A percentile compares a stretch with the other conserved stretches of the same genome.
phyloP scores from a whole-genome alignment of 805 yeast species.

The Saccharomycopsis fermentans region DNA sequence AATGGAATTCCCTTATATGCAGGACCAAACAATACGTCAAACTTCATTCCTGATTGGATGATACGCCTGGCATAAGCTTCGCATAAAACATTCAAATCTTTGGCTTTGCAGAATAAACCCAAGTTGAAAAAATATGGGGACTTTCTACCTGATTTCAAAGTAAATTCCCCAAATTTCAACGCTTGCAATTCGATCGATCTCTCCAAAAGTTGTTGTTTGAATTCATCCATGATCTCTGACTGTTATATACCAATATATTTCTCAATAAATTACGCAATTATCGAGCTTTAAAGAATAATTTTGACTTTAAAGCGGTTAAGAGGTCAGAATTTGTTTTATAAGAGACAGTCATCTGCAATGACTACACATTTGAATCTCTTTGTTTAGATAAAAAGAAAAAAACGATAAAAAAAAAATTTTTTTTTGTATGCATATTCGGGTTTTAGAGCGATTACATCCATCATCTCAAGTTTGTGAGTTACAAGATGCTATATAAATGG shows the following conservation, averaged over 20 bases:
- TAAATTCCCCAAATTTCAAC: constrained; percentile 78
- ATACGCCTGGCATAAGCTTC: constrained; percentile 85
- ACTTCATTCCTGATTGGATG: constrained; percentile 67
- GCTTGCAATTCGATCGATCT: constrained; percentile 77
- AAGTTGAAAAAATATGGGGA: constrained; percentile 96
- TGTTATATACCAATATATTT: not conserved
- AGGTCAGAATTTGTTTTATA: too few species aligned
- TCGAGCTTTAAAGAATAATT: too few species aligned
- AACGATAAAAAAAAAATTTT: too few species aligned
- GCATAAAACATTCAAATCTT: constrained; percentile 68
- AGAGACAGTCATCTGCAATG: too few species aligned
- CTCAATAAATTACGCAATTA: too few species aligned
- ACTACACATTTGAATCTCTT: too few species aligned
- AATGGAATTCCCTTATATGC: constrained; percentile 97
- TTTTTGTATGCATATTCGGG: too few species aligned
- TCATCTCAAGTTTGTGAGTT: too few species aligned
- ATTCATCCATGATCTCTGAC: constrained; percentile 29
- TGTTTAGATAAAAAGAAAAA: too few species aligned
- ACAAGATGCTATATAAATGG: too few species aligned
- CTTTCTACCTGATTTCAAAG: constrained; percentile 81
- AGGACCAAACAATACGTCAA: constrained; percentile 91
- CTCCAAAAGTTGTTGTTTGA: constrained; percentile 63
- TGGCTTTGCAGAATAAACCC: constrained; percentile 82
- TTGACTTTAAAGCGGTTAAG: too few species aligned
- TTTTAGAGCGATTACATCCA: too few species aligned